Conservation (phyloP, 495 filamentous ascomycete genomes). For the Penicillium egyptiacum region DNA sequence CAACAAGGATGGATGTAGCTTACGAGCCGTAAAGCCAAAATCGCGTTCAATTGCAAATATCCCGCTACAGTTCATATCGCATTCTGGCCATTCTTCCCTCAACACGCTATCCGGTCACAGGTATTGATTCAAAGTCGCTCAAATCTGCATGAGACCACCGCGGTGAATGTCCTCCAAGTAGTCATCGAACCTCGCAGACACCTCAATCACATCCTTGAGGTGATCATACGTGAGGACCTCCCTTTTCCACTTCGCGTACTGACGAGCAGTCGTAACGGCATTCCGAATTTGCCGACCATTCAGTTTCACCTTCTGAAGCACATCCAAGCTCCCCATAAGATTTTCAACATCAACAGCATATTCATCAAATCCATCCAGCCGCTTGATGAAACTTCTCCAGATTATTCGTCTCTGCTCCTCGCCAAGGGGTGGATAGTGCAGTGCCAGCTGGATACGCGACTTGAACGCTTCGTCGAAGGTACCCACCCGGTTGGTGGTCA, state of each 20-base stretch:
- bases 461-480: constrained; percentile 52
- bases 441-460: constrained; percentile 49
- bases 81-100: neutral
- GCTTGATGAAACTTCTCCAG: constrained; percentile 39
- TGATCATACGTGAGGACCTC: constrained; percentile 19
- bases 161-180: constrained; percentile 9
- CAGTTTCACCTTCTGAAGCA: constrained; percentile 27
- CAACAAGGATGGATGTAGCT: neutral
- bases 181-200: constrained; percentile 17
- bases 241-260: constrained; percentile 21
- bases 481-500: constrained; percentile 45
- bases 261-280: constrained; percentile 23
- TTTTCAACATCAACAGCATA: constrained; percentile 13
- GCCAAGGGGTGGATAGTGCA: constrained; percentile 34
- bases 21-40: neutral
- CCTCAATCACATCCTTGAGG: constrained; percentile 23
- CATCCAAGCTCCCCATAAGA: constrained; percentile 14
- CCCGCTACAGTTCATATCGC: neutral
- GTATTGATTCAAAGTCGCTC: neutral
- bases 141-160: neutral
- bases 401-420: constrained; percentile 29
- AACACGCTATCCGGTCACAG: neutral
- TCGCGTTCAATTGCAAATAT: neutral
- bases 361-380: constrained; percentile 7
- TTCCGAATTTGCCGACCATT: constrained; percentile 42